phyloP scores from a whole-genome alignment of 768 basidiomycete species.

The Suillus alpinus region DNA sequence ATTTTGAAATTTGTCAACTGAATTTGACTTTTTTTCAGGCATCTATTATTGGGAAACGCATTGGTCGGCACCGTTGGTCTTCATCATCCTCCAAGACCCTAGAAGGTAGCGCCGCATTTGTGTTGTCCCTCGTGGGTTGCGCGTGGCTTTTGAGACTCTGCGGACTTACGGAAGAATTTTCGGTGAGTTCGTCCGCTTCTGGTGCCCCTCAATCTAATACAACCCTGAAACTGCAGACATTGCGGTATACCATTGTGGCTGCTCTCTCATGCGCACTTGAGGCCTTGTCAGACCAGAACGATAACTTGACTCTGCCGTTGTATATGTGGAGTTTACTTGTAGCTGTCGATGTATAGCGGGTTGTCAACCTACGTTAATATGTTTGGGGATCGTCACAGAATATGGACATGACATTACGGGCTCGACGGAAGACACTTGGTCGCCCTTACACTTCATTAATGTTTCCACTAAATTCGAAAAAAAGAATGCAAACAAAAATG shows the following conservation, averaged over 20 bases:
- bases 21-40: constrained; percentile 48
- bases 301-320: constrained; percentile 94
- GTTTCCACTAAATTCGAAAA: background rate
- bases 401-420: background rate
- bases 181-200: constrained; percentile 49
- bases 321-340: constrained; percentile 92
- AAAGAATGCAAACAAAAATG: background rate
- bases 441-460: background rate
- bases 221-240: constrained; percentile 44
- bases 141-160: constrained; percentile 70
- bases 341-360: constrained; percentile 41
- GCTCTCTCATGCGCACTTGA: constrained; percentile 75
- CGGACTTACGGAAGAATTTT: constrained; percentile 72
- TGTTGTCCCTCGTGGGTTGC: constrained; percentile 61
- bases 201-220: constrained; percentile 16
- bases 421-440: background rate
- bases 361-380: background rate
- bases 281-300: constrained; percentile 93
- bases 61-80: constrained; percentile 84
- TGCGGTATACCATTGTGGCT: constrained; percentile 63
- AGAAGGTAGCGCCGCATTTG: constrained; percentile 87
- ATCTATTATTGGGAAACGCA: constrained; percentile 84
- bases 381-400: background rate
- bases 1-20: background rate
- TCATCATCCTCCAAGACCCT: constrained; percentile 82